Conservation (phyloP, 75 land plant genomes). For the Adiantum capillusveneris region DNA sequence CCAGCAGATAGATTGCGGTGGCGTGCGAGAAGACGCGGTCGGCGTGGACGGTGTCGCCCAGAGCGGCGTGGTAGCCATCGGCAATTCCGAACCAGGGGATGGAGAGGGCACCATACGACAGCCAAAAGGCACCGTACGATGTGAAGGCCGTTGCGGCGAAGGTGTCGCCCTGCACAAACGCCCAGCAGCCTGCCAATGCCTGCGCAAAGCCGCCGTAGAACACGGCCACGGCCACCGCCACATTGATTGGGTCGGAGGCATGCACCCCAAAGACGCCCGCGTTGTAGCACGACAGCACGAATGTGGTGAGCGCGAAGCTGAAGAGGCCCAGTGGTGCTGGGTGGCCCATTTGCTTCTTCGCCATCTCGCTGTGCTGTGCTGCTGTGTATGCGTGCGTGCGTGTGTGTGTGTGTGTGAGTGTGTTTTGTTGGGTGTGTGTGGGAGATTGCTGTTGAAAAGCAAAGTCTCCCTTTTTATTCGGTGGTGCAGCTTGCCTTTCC, state of each 20-base stretch:
- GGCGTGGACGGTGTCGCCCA: neutral
- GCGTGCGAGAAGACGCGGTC: slow-evolving; percentile 8
- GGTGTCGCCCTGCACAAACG: slow-evolving; percentile 15
- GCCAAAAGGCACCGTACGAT: slow-evolving; percentile 24
- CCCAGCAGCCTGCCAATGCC: slow-evolving; percentile 22
- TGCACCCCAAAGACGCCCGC: slow-evolving; percentile 17
- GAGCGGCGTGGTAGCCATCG: neutral
- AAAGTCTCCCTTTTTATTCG: too few species aligned
- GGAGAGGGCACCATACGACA: slow-evolving; percentile 12
- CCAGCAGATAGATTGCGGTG: slow-evolving; percentile 8
- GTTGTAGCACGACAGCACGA: slow-evolving; percentile 23
- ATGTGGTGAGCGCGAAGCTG: too few species aligned
- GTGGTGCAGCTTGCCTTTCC: too few species aligned
- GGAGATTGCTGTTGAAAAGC: too few species aligned
- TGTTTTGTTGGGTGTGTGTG: too few species aligned
- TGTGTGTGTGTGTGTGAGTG: too few species aligned
- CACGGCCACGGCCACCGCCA: slow-evolving; percentile 5
- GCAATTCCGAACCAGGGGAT: slow-evolving; percentile 9
- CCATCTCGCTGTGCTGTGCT: too few species aligned
- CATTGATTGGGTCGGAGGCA: slow-evolving; percentile 9
- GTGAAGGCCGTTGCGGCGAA: slow-evolving; percentile 24
- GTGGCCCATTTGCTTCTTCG: too few species aligned
- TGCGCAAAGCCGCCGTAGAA: slow-evolving; percentile 15
- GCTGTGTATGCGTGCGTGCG: too few species aligned
- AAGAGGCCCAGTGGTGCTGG: slow-evolving; percentile 23